These are phyloP conservation scores for Claviceps quebecensis DNA, from an alignment of 2,329 filamentous ascomycete genomes.

Conservation along the genomic window DNA sequence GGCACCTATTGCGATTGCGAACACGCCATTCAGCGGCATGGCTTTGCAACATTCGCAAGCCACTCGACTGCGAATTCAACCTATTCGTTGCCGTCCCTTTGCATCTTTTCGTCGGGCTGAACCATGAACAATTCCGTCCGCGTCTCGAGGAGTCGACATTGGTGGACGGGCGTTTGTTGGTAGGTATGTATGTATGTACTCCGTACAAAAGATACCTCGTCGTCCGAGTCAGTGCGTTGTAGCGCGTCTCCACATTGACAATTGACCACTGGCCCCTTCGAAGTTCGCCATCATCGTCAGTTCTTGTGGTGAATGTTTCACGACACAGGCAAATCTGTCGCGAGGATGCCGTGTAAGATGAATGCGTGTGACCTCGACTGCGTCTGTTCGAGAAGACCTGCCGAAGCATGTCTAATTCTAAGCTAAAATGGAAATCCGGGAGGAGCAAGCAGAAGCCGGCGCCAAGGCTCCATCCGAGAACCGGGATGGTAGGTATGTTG, in stretches of 20 bases:
- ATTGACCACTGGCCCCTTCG: background rate
- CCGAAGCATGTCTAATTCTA: background rate
- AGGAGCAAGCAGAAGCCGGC: background rate
- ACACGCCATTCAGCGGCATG: background rate
- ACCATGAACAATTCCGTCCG: background rate
- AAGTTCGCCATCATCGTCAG: background rate
- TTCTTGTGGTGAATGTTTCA: background rate
- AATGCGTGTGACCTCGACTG: background rate
- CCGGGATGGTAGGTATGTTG: background rate
- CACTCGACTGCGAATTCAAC: background rate
- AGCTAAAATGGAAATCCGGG: background rate
- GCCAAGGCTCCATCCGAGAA: background rate
- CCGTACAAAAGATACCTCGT: no score
- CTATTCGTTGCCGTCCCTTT: background rate
- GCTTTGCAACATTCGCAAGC: background rate
- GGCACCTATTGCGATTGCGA: background rate
- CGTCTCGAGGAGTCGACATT: background rate
- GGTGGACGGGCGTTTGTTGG: background rate
- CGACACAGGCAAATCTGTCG: background rate
- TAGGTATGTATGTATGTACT: no score
- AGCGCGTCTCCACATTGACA: background rate
- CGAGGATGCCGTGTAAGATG: background rate
- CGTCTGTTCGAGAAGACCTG: background rate
- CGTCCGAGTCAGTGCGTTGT: background rate
- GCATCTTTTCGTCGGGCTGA: background rate